Evolutionary conservation across 768 basidiomycete species (phyloP).

Genomic region (Phylloporus sp.): DNA sequence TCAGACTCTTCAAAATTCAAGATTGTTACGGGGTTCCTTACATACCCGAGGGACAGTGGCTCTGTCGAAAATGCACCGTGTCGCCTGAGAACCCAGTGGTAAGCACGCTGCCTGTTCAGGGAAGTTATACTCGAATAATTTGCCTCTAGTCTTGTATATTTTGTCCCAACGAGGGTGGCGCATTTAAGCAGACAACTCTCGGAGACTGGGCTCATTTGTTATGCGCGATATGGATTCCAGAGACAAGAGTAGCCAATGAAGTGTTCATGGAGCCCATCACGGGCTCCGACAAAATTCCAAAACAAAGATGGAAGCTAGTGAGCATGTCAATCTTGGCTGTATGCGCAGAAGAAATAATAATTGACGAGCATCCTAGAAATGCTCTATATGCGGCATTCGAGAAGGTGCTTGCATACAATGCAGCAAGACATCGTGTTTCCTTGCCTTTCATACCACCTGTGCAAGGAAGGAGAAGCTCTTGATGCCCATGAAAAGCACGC

Average conservation of each 20-base stretch:
- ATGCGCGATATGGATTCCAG: constrained; percentile 97
- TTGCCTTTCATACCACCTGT: constrained; percentile 94
- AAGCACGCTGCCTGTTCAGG: constrained; percentile 26
- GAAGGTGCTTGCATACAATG: constrained; percentile 96
- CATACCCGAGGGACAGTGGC: constrained; percentile 99
- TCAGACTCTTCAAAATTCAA: constrained; percentile 31
- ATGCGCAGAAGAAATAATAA: not conserved
- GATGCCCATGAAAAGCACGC: constrained; percentile 81
- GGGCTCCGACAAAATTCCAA: constrained; percentile 81
- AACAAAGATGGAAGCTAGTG: constrained; percentile 92
- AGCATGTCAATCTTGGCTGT: constrained; percentile 27
- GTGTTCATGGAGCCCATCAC: constrained; percentile 99
- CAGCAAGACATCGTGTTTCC: constrained; percentile 82
- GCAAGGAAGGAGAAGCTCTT: constrained; percentile 83
- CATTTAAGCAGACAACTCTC: constrained; percentile 93
- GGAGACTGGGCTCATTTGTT: constrained; percentile 96
- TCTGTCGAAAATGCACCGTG: constrained; percentile 97
- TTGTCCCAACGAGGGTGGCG: constrained; percentile 95
- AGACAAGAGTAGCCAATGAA: constrained; percentile 88
- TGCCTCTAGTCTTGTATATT: constrained; percentile 76
- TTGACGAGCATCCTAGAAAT: constrained; percentile 41
- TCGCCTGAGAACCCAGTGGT: constrained; percentile 96
- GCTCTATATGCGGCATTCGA: constrained; percentile 56
- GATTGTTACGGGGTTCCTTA: constrained; percentile 99
- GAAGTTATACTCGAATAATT: not conserved